Percentiles rank a stretch among this genome's conserved stretches.
phyloP scores from a whole-genome alignment of 805 yeast genomes.

The Ogataea wickerhamii region DNA sequence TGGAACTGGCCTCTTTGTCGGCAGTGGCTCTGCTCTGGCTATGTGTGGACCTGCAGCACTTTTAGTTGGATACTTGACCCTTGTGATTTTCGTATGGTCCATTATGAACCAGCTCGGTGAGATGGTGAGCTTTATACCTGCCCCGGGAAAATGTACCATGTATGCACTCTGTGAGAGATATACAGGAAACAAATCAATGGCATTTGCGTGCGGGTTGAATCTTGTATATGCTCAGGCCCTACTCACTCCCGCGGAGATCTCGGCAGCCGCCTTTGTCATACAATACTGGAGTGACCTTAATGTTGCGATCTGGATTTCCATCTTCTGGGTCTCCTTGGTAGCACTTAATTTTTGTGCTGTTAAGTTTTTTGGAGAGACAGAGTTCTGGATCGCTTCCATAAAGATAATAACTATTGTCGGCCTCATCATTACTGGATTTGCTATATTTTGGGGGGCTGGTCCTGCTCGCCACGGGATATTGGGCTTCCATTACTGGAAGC shows the following conservation, averaged over 20 bases:
- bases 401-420: conserved; percentile 66
- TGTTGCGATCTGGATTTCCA: conserved; percentile 57
- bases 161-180: conserved; percentile 28
- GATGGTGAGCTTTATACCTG: conserved; percentile 58
- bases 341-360: conserved; percentile 46
- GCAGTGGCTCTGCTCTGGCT: conserved; percentile 41
- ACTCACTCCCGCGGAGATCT: conserved; percentile 46
- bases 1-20: conserved; percentile 59
- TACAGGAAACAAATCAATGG: conserved; percentile 26
- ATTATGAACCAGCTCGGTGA: conserved; percentile 65
- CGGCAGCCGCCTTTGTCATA: conserved; percentile 59
- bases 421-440: conserved; percentile 49
- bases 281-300: conserved; percentile 55
- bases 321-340: conserved; percentile 46
- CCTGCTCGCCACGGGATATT: conserved; percentile 49
- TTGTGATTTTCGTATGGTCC: conserved; percentile 61
- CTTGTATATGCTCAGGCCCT: conserved; percentile 33
- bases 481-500: conserved; percentile 68
- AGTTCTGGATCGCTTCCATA: conserved; percentile 63
- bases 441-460: conserved; percentile 62
- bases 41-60: conserved; percentile 34
- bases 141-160: conserved; percentile 47
- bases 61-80: conserved; percentile 57
- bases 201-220: conserved; percentile 36
- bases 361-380: conserved; percentile 42